Evolutionary conservation across 2,329 filamentous ascomycete species (phyloP).

Genomic region (Aureobasidium sp.): DNA sequence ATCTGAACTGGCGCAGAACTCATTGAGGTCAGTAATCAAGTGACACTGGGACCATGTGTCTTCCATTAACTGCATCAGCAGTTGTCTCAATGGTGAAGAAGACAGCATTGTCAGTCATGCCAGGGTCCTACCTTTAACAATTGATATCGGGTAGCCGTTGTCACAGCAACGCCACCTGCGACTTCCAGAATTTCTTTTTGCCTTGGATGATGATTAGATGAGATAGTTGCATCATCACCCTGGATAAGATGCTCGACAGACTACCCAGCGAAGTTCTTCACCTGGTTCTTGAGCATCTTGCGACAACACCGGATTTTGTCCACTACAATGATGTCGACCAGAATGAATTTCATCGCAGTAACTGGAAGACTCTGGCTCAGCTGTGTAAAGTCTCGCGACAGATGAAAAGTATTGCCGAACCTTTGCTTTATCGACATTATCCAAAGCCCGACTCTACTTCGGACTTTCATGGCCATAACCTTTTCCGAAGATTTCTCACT

Average conservation of each 20-base stretch:
- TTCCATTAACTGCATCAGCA: neutral
- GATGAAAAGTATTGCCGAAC: neutral
- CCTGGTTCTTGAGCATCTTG: neutral
- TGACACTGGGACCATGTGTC: neutral
- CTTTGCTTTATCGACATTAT: neutral
- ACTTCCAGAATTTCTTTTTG: neutral
- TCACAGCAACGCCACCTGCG: neutral
- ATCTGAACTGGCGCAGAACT: too few relatives aligned
- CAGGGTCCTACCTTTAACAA: neutral
- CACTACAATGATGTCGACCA: neutral
- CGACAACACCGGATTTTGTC: neutral
- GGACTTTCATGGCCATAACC: neutral
- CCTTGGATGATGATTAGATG: neutral
- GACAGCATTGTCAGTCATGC: too few relatives aligned
- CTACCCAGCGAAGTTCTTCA: neutral
- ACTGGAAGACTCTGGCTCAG: neutral
- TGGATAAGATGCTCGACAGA: neutral
- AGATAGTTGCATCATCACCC: neutral
- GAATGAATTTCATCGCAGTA: neutral
- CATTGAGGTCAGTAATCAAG: accelerated
- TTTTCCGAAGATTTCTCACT: neutral
- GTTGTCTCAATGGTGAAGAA: neutral
- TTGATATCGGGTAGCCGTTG: neutral
- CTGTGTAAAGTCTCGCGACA: conserved; percentile 3
- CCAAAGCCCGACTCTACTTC: neutral